Evolutionary conservation across 1,284 basidiomycete genomes (phyloP), one percentile per base, ranked within the genome.

Genomic region (Marasmius fiardii): DNA sequence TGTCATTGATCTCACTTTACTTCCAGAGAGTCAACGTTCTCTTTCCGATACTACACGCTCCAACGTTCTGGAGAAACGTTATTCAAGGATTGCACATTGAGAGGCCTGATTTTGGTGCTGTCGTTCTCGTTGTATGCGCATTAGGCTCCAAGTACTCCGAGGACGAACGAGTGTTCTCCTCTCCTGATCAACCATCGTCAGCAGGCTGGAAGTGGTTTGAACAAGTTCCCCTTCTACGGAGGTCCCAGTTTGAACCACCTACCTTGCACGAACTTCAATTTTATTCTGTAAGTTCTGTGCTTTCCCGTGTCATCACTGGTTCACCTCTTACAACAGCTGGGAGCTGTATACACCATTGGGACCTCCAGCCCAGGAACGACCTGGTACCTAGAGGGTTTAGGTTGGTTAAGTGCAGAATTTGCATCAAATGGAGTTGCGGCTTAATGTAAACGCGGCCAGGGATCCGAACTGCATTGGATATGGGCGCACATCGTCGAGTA

Each of bases 51-150:
- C 43, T 56, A 7, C 55, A 56, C 39, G 43, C 28, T 3, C 55
- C 55, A 7, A 52, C 55, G 26, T 56, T 56, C 23, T 28, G 49
- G 37, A 44, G 33, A 23, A 47, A 20, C 5, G 16, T 56, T 7
- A 47, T 31, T 20, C 24, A 44, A 10, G 37, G 35, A 21, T n/a
- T 56, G 3, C 55, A 56, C 24, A 24, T 39, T n/a, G 43, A 51
- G 20, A 39, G 53, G 20, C 41, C 33, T 12, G 34, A 28, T 4
- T 56, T 56, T 33, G 55, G 55, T 0, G 55, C 51, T 11, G 12
- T 56, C 21, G 55, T 53, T 10, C 48, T 56, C 24, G 51, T 51
- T 2, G 55, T 56, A 3, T 56, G 55, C 24, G 55, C 55, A 7
- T 47, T 53, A 20, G 39, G 11, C 4, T 16, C 39, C 20, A 41